A percentile compares a stretch with the other conserved stretches of the same genome.
Evolutionary conservation across 768 basidiomycete species (phyloP).

Genomic region (Candolleomyces efflorescens): DNA sequence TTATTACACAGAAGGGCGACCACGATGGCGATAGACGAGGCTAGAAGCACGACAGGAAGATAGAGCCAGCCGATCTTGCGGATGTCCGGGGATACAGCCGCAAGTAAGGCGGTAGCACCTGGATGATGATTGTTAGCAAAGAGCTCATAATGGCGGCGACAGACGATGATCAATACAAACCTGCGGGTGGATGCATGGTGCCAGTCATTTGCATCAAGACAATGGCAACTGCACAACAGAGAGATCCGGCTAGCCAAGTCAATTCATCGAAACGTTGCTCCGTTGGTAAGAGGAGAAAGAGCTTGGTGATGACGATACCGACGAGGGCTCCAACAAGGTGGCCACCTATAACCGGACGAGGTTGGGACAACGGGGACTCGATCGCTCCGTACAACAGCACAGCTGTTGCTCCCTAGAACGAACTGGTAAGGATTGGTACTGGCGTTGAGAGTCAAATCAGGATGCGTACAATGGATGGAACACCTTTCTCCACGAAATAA

Average conservation of each 20-base stretch:
- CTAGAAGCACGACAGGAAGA: conserved; percentile 47
- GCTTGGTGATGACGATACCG: conserved; percentile 48
- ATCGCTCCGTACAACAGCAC: conserved; percentile 52
- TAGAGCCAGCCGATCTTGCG: conserved; percentile 49
- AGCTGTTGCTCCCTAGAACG: conserved; percentile 48
- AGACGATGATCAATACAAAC: conserved; percentile 15
- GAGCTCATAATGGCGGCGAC: background rate
- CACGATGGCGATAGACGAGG: conserved; percentile 36
- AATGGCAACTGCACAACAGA: conserved; percentile 38
- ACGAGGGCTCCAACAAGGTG: conserved; percentile 47
- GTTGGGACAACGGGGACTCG: conserved; percentile 50
- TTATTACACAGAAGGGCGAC: conserved; percentile 48
- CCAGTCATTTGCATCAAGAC: conserved; percentile 50
- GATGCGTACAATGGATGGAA: conserved; percentile 45
- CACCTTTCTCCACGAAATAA: conserved; percentile 42
- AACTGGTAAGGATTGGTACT: background rate
- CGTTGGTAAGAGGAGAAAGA: conserved; percentile 42
- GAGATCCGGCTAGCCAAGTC: conserved; percentile 44
- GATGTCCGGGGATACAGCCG: conserved; percentile 37
- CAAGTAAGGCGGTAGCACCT: conserved; percentile 53
- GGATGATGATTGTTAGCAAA: background rate
- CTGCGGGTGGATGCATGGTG: conserved; percentile 54
- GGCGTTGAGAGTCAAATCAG: conserved; percentile 28
- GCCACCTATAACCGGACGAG: conserved; percentile 45
- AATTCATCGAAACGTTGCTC: conserved; percentile 39